Conservation (phyloP, 2,329 filamentous ascomycete species). For the Talaromyces islandicus region DNA sequence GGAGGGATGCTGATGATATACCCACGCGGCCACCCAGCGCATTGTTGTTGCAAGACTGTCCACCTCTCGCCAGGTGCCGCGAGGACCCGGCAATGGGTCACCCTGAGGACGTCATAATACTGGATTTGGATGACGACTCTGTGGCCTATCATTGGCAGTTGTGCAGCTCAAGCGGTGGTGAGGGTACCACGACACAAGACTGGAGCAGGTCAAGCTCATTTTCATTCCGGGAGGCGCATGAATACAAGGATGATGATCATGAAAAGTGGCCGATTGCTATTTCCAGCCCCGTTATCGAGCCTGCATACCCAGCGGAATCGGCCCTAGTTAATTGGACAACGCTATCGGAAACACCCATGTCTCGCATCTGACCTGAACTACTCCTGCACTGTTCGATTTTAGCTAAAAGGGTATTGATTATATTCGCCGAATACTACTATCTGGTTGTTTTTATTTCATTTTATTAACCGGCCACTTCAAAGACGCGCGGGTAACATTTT, state of each 20-base stretch:
- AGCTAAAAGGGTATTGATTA: background rate
- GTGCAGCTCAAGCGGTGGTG: background rate
- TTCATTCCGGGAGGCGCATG: background rate
- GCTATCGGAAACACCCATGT: background rate
- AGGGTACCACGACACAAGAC: background rate
- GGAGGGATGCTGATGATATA: slow-evolving; percentile 7
- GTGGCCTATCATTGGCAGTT: background rate
- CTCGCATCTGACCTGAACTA: background rate
- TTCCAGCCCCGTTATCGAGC: background rate
- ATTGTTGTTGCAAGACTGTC: background rate
- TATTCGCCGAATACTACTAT: background rate
- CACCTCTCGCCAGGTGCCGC: slow-evolving; percentile 6
- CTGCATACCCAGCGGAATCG: background rate
- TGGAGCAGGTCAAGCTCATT: background rate
- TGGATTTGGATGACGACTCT: background rate
- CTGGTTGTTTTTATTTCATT: background rate
- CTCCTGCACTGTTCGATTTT: background rate
- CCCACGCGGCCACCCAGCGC: slow-evolving; percentile 4
- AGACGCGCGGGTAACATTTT: background rate
- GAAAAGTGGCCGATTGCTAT: background rate
- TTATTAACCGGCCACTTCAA: background rate
- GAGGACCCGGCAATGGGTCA: slow-evolving; percentile 4
- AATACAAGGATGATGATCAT: slow-evolving; percentile 2
- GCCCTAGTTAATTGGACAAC: background rate
- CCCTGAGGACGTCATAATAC: background rate